Conservation (phyloP, 305 asterid species). For the Vinca major region DNA sequence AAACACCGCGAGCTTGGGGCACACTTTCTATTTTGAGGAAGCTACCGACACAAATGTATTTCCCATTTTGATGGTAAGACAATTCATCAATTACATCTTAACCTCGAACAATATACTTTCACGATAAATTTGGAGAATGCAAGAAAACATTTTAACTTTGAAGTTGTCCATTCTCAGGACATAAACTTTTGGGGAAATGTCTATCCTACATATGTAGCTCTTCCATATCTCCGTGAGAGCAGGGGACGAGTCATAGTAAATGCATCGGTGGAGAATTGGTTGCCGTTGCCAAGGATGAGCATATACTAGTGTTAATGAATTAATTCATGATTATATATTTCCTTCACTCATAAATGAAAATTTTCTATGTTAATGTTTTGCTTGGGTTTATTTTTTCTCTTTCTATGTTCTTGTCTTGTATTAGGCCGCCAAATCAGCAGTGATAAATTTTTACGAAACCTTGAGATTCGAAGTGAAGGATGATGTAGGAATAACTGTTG, state of each 20-base stretch:
- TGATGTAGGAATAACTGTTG: slow-evolving; percentile 73
- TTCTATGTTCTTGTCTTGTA: neutral
- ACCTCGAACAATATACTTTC: neutral
- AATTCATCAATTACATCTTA: neutral
- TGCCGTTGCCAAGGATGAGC: slow-evolving; percentile 96
- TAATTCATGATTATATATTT: neutral
- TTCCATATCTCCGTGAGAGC: slow-evolving; percentile 63
- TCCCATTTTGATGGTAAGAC: slow-evolving; percentile 66
- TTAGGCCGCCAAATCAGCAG: slow-evolving; percentile 88
- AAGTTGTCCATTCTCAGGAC: slow-evolving; percentile 39
- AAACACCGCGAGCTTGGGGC: slow-evolving; percentile 78
- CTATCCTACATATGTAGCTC: slow-evolving; percentile 81
- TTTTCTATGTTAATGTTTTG: neutral
- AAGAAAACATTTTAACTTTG: neutral
- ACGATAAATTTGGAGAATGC: neutral
- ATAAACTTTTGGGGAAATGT: slow-evolving; percentile 96
- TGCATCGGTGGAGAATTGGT: slow-evolving; percentile 86
- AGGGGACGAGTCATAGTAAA: slow-evolving; percentile 73
- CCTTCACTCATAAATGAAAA: neutral
- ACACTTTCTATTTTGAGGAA: slow-evolving; percentile 88
- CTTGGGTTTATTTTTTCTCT: neutral
- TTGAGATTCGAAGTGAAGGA: slow-evolving; percentile 64
- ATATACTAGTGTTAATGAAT: slow-evolving; percentile 36
- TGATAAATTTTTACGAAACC: slow-evolving; percentile 75
- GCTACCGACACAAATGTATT: slow-evolving; percentile 62